Evolutionary conservation across 2,329 filamentous ascomycete species (phyloP).

Genomic region (Cordyceps farinosa): DNA sequence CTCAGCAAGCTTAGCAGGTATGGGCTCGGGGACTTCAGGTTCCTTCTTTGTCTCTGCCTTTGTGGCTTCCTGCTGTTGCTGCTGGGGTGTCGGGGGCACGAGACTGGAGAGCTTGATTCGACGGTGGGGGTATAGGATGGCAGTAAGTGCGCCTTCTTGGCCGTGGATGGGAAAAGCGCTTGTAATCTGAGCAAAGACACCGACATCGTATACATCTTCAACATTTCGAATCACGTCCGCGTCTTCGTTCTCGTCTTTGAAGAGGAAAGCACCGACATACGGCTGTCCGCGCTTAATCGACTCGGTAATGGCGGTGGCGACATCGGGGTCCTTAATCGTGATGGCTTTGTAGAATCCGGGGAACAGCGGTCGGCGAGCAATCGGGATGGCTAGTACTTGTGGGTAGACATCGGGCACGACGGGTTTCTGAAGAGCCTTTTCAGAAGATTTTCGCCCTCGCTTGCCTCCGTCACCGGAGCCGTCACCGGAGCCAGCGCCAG

Average conservation of each 20-base stretch:
- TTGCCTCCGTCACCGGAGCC: constrained; percentile 58
- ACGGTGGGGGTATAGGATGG: constrained; percentile 92
- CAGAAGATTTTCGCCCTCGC: constrained; percentile 67
- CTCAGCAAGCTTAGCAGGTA: constrained; percentile 52
- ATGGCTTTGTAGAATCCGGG: constrained; percentile 99
- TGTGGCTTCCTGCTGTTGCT: constrained; percentile 29
- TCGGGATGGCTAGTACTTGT: constrained; percentile 95
- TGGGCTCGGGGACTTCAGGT: constrained; percentile 52
- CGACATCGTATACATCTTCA: constrained; percentile 91
- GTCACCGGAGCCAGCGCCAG: constrained; percentile 44
- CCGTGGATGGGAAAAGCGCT: constrained; percentile 90
- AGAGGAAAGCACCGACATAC: constrained; percentile 93
- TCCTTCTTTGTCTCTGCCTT: constrained; percentile 50
- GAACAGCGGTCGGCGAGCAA: constrained; percentile 88
- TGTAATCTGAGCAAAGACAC: constrained; percentile 96
- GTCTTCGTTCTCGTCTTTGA: constrained; percentile 94
- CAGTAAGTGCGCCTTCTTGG: constrained; percentile 80
- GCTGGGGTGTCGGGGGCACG: constrained; percentile 55
- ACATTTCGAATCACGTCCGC: constrained; percentile 88
- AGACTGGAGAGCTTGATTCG: constrained; percentile 86
- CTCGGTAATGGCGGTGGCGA: constrained; percentile 87
- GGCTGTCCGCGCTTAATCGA: constrained; percentile 96
- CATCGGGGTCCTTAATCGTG: constrained; percentile 89
- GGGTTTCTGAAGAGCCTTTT: constrained; percentile 79
- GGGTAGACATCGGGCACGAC: constrained; percentile 93